Evolutionary conservation across 2,329 filamentous ascomycete species (phyloP), one percentile per base, ranked within the genome.

Genomic region (Lojkania enalia): DNA sequence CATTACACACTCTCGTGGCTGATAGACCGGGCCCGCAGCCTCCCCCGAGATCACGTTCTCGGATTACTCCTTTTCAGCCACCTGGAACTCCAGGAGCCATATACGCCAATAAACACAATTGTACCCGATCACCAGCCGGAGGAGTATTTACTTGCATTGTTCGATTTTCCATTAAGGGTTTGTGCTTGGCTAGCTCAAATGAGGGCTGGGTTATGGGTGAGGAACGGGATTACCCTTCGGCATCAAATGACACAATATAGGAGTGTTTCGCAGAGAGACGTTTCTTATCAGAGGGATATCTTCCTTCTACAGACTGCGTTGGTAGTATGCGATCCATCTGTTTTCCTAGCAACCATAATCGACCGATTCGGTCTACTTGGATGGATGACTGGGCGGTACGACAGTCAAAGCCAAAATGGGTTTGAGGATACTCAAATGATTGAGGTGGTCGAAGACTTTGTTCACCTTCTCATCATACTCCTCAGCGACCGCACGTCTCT

Each of bases 171-270:
- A 0, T 77, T 99, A 3, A 82, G 95, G 40, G 91, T 97, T 0
- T 96, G 90, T 66, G 90, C 90, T 15, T 99, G 94, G 94, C 77
- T 99, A 21, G 88, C 94, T 4, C 95, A 99, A 73, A 97, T 99
- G 84, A 96, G 95, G 69, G 90, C 92, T 14, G 89, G 90, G 39
- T 95, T 97, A 85, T 99, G 95, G 94, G 92, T 99, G 52, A 85
- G 94, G 44, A 99, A 99, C 64, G 94, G 94, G 2, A 90, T 99
- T 63, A 97, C 92, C 60, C 80, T 99, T 39, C 84, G 92, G 29
- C 94, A 99, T 67, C 94, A 99, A 70, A 94, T 95, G 66, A 87
- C 87, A 40, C 94, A 91, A 14, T 99, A 99, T 66, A 85, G 90
- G 13, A 91, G 90, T 30, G 90, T 96, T 12, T 83, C 84, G 9